phyloP scores from a whole-genome alignment of 495 filamentous ascomycete species.

The Xylaria flabelliformis region DNA sequence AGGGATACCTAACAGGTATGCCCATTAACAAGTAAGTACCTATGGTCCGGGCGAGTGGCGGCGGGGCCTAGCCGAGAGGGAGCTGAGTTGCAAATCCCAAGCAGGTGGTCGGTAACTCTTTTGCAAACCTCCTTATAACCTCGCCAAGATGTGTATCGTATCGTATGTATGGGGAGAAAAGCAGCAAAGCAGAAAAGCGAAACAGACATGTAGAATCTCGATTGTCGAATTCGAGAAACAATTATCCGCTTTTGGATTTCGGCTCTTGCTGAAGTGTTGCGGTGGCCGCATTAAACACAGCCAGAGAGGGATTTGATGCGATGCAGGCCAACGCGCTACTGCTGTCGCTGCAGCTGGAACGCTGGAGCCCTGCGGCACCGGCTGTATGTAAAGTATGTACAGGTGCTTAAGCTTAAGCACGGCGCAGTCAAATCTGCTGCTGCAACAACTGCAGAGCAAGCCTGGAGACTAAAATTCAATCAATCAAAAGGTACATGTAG shows the following conservation, averaged over 20 bases:
- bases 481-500: neutral
- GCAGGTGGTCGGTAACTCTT: neutral
- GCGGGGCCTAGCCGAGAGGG: constrained; percentile 3
- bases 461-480: neutral
- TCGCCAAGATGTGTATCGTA: neutral
- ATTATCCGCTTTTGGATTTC: neutral
- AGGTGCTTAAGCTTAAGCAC: constrained; percentile 1
- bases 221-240: neutral
- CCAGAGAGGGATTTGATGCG: constrained; percentile 16
- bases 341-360: neutral
- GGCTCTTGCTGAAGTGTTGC: neutral
- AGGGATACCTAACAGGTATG: too few species aligned
- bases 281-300: neutral
- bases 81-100: neutral
- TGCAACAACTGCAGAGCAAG: neutral
- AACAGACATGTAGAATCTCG: neutral
- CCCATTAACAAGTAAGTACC: too few species aligned
- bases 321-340: neutral
- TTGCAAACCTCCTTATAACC: neutral
- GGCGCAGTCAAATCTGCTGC: neutral
- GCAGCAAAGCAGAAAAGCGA: neutral
- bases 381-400: neutral
- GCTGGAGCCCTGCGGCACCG: constrained; percentile 4
- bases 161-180: neutral
- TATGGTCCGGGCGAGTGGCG: neutral